Evolutionary conservation across 2,329 filamentous ascomycete genomes (phyloP).

Genomic region (Phyllosticta paracitricarpa): DNA sequence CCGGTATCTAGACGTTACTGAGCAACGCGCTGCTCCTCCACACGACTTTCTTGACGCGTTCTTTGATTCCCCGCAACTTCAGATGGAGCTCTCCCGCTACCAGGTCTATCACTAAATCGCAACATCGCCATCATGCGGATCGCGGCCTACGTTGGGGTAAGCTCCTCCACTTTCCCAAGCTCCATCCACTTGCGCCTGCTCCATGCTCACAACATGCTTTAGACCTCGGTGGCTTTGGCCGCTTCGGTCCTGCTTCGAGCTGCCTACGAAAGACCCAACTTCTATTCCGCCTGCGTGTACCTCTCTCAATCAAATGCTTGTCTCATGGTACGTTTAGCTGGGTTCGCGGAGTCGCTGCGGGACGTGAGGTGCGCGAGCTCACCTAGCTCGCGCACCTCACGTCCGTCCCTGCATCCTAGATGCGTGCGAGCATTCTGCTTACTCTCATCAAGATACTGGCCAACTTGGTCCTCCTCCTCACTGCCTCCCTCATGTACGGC

Average conservation of each 20-base stretch:
- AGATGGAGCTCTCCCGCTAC: conserved; percentile 7
- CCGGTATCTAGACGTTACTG: not conserved
- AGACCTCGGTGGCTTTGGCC: conserved; percentile 65
- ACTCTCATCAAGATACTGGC: conserved; percentile 59
- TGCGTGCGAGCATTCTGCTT: conserved; percentile 5
- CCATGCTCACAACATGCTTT: conserved; percentile 1
- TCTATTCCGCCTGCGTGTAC: conserved; percentile 96
- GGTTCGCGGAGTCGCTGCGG: not conserved
- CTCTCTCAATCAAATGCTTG: conserved; percentile 94
- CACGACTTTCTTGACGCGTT: not conserved
- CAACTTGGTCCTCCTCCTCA: conserved; percentile 77
- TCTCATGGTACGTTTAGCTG: conserved; percentile 59
- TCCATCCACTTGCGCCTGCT: not conserved
- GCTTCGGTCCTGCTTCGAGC: conserved; percentile 77
- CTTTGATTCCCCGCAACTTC: not conserved
- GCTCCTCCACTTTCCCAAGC: not conserved
- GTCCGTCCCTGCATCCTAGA: not conserved
- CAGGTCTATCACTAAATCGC: conserved; percentile 2
- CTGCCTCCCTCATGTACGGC: conserved; percentile 71
- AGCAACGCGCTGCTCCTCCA: conserved; percentile 2
- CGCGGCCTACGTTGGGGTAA: conserved; percentile 11
- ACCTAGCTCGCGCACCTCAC: conserved; percentile 1
- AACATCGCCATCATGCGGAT: conserved; percentile 9
- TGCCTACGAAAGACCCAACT: conserved; percentile 91
- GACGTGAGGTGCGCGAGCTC: not conserved